Conservation (phyloP, 345 rosid genomes). For the Gossypium arboreum region DNA sequence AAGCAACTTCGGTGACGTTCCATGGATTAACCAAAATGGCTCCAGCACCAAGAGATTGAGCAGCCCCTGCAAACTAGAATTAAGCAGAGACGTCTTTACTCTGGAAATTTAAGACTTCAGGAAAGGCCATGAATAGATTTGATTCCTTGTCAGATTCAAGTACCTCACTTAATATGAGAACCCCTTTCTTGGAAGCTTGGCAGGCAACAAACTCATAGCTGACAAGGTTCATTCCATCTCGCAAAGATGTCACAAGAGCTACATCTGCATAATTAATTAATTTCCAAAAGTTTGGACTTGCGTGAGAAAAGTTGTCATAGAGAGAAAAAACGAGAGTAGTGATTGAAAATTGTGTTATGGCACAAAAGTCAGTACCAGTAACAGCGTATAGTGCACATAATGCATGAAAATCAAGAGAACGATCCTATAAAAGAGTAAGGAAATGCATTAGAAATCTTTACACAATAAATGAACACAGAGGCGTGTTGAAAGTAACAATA, state of each 20-base stretch:
- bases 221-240: conserved; percentile 65
- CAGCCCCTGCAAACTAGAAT: conserved; percentile 61
- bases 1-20: conserved; percentile 56
- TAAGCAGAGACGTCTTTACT: neutral
- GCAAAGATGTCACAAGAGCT: conserved; percentile 54
- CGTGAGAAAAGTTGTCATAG: neutral
- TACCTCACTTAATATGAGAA: conserved; percentile 60
- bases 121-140: neutral
- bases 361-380: conserved; percentile 36
- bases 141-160: neutral
- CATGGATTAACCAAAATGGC: conserved; percentile 58
- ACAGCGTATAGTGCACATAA: conserved; percentile 57
- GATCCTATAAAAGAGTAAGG: conserved; percentile 34
- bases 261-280: conserved; percentile 32
- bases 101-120: neutral
- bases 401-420: conserved; percentile 52
- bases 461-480: neutral
- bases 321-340: neutral
- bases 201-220: conserved; percentile 65
- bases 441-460: conserved; percentile 19
- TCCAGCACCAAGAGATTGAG: conserved; percentile 65
- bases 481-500: neutral
- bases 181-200: conserved; percentile 62
- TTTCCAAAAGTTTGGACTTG: neutral
- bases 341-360: neutral